Evolutionary conservation across 140 eudicot genomes (phyloP).

Genomic region (Eryngium alpinum): DNA sequence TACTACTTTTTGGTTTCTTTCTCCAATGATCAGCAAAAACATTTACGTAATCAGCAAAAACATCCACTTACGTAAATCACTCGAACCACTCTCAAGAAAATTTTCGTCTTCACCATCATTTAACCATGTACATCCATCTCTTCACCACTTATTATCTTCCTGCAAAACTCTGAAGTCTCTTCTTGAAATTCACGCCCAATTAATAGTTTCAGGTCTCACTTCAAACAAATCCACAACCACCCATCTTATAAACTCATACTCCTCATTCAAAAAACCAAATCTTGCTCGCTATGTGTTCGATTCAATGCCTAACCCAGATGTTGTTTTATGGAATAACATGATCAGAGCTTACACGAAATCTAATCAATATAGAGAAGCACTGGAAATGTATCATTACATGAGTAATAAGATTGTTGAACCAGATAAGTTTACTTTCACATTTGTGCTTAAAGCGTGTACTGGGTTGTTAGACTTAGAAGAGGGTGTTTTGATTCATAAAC

Average conservation of each 20-base stretch:
- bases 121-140: not conserved
- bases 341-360: constrained; percentile 54
- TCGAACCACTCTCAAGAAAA: constrained; percentile 9
- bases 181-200: constrained; percentile 40
- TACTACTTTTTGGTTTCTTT: not conserved
- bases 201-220: constrained; percentile 40
- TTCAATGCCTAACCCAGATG: constrained; percentile 43
- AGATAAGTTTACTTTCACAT: constrained; percentile 58
- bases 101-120: constrained; percentile 2
- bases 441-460: constrained; percentile 63
- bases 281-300: constrained; percentile 42
- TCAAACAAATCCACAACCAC: constrained; percentile 29
- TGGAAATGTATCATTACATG: constrained; percentile 35
- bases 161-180: constrained; percentile 33
- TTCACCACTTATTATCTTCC: constrained; percentile 32
- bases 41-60: not conserved
- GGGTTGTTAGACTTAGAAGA: constrained; percentile 35
- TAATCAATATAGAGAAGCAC: constrained; percentile 40
- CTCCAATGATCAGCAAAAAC: constrained; percentile 8
- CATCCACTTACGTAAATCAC: not conserved
- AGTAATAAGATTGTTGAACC: constrained; percentile 17
- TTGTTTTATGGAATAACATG: constrained; percentile 42
- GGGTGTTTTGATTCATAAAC: constrained; percentile 39
- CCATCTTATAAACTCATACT: constrained; percentile 45
- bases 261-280: constrained; percentile 37